A percentile compares a stretch with the other conserved stretches of the same genome.
These are phyloP conservation scores for Aspergillus jensenii DNA, from an alignment of 2,329 filamentous ascomycete genomes.

Conservation along the genomic window DNA sequence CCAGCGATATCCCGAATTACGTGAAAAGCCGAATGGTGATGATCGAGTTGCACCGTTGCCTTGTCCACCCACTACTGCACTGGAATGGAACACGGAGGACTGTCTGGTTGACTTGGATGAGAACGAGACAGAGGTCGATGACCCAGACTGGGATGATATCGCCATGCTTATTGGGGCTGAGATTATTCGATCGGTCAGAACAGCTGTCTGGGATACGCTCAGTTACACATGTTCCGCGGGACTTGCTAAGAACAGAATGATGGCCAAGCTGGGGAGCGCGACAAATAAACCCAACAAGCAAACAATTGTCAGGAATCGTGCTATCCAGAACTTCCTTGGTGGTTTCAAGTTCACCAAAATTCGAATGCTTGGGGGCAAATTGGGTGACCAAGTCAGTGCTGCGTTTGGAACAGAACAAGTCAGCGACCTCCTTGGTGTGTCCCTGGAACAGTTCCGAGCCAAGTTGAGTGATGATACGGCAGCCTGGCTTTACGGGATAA, in stretches of 20 bases:
- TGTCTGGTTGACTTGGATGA: constrained; percentile 77
- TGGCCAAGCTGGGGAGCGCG: constrained; percentile 88
- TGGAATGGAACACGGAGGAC: constrained; percentile 78
- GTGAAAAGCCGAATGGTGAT: constrained; percentile 54
- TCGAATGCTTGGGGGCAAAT: constrained; percentile 88
- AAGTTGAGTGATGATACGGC: constrained; percentile 83
- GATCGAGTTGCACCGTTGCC: constrained; percentile 64
- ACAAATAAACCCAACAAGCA: constrained; percentile 94
- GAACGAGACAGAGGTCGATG: constrained; percentile 69
- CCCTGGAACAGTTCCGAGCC: constrained; percentile 73
- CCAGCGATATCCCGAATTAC: constrained; percentile 72
- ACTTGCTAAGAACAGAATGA: constrained; percentile 86
- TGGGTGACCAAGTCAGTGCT: constrained; percentile 82
- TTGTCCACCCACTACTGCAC: constrained; percentile 66
- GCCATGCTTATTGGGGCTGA: constrained; percentile 83
- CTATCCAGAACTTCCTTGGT: constrained; percentile 73
- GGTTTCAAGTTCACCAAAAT: constrained; percentile 94
- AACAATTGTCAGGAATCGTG: constrained; percentile 87
- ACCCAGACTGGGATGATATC: constrained; percentile 96
- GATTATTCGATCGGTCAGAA: constrained; percentile 75
- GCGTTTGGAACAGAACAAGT: constrained; percentile 79
- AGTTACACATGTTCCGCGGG: constrained; percentile 92
- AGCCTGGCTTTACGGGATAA: constrained; percentile 77
- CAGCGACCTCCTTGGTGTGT: constrained; percentile 68
- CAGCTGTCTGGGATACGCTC: constrained; percentile 65